Percentiles rank a stretch among this genome's conserved stretches.
Evolutionary conservation across 495 filamentous ascomycete genomes (phyloP).

Genomic region (Penicillium malachiteum): DNA sequence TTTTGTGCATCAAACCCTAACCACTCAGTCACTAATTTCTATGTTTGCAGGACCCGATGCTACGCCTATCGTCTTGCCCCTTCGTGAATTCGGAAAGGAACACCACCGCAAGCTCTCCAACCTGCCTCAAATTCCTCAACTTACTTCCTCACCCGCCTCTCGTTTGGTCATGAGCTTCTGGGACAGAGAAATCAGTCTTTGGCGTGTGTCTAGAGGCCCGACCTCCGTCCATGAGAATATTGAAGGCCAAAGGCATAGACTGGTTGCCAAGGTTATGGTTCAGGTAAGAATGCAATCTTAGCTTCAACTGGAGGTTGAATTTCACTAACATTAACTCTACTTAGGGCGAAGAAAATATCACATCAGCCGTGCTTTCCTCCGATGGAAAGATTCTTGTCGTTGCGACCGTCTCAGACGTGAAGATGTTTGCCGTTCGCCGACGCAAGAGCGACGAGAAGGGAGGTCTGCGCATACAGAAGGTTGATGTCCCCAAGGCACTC

Average conservation of each 20-base stretch:
- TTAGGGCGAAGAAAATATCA: constrained; percentile 82
- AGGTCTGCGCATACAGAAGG: constrained; percentile 64
- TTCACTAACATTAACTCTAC: constrained; percentile 10
- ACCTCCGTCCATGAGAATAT: constrained; percentile 42
- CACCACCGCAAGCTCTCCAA: constrained; percentile 73
- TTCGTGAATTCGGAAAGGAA: constrained; percentile 78
- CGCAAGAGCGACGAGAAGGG: constrained; percentile 48
- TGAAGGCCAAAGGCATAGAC: constrained; percentile 49
- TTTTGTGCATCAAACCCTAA: neutral
- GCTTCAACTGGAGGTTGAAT: neutral
- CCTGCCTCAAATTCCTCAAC: constrained; percentile 71
- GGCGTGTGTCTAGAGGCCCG: constrained; percentile 57
- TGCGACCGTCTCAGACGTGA: constrained; percentile 73
- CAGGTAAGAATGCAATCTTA: constrained; percentile 33
- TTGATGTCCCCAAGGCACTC: constrained; percentile 54
- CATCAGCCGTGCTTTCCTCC: constrained; percentile 69
- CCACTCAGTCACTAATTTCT: constrained; percentile 24
- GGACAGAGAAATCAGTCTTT: constrained; percentile 84
- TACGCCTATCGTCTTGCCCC: constrained; percentile 73
- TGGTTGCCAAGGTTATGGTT: constrained; percentile 71
- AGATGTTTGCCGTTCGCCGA: constrained; percentile 62
- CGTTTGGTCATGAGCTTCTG: constrained; percentile 88
- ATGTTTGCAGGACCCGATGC: constrained; percentile 71
- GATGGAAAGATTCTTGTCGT: constrained; percentile 76
- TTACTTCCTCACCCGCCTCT: constrained; percentile 66